Evolutionary conservation across 2,329 filamentous ascomycete species (phyloP).

Genomic region (Alternaria brassicicola): DNA sequence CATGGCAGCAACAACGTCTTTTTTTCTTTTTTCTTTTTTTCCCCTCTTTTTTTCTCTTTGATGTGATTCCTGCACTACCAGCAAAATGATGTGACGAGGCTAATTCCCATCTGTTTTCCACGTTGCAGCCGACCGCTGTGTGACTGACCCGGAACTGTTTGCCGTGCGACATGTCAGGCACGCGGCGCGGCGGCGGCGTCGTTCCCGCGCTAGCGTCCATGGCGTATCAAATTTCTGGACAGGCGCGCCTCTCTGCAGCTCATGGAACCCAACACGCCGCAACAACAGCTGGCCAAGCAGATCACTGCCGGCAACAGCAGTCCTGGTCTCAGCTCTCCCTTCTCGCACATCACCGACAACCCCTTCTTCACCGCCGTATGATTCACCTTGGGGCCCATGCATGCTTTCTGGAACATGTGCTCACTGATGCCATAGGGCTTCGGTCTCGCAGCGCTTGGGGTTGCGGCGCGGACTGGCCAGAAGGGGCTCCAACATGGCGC

Average conservation of each 20-base stretch:
- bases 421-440: constrained; percentile 66
- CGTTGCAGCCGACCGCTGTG: background rate
- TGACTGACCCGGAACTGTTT: constrained; percentile 1
- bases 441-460: constrained; percentile 87
- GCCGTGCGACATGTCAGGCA: constrained; percentile 4
- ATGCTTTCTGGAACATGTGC: constrained; percentile 31
- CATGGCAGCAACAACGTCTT: background rate
- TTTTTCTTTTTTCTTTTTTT: background rate
- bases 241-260: constrained; percentile 11
- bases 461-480: constrained; percentile 79
- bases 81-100: background rate
- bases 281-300: constrained; percentile 48
- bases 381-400: constrained; percentile 53
- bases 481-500: constrained; percentile 74
- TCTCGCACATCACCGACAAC: constrained; percentile 56
- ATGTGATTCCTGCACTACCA: background rate
- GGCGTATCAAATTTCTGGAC: constrained; percentile 21
- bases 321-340: constrained; percentile 49
- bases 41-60: background rate
- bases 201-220: constrained; percentile 22
- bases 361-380: constrained; percentile 61
- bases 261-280: constrained; percentile 49
- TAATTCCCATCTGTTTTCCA: background rate
- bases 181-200: constrained; percentile 11
- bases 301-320: constrained; percentile 35